Conservation (phyloP, 2,329 filamentous ascomycete species). For the Tolypocladium amazonense region DNA sequence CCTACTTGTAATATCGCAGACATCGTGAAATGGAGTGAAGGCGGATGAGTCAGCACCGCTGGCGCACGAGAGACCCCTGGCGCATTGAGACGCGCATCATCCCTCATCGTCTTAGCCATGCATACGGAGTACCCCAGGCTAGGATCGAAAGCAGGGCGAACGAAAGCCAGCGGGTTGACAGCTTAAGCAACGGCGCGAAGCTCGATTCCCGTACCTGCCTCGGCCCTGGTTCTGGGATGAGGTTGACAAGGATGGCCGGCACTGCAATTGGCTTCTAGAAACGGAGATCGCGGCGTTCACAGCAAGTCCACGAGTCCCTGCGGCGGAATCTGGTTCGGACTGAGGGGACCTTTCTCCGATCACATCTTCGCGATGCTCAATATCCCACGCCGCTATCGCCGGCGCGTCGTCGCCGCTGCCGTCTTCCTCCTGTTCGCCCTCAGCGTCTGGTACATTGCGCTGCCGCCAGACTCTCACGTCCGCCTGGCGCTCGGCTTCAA, state of each 20-base stretch:
- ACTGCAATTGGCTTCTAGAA: not conserved
- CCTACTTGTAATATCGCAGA: too few species aligned
- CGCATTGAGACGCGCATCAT: not conserved
- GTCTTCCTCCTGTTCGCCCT: conserved; percentile 13
- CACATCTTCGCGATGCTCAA: conserved; percentile 4
- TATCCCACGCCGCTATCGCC: conserved; percentile 16
- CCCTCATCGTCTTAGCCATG: not conserved
- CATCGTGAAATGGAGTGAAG: not conserved
- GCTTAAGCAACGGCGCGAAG: not conserved
- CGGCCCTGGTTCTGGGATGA: not conserved
- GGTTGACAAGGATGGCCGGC: not conserved
- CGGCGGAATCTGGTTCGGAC: not conserved
- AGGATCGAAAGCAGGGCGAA: not conserved
- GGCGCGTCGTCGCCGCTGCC: conserved; percentile 14
- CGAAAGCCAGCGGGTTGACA: not conserved
- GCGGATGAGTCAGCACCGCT: not conserved
- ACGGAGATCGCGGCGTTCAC: not conserved
- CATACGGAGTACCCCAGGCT: not conserved
- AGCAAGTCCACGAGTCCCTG: too few species aligned
- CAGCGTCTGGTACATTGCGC: conserved; percentile 15
- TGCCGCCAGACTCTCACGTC: conserved; percentile 21
- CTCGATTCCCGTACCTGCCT: not conserved
- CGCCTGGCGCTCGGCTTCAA: conserved; percentile 24
- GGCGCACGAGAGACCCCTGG: not conserved
- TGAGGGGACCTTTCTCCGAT: not conserved